A percentile compares a stretch with the other conserved stretches of the same genome.
Evolutionary conservation across 768 basidiomycete species (phyloP).

Genomic region (Mrakia blollopis): DNA sequence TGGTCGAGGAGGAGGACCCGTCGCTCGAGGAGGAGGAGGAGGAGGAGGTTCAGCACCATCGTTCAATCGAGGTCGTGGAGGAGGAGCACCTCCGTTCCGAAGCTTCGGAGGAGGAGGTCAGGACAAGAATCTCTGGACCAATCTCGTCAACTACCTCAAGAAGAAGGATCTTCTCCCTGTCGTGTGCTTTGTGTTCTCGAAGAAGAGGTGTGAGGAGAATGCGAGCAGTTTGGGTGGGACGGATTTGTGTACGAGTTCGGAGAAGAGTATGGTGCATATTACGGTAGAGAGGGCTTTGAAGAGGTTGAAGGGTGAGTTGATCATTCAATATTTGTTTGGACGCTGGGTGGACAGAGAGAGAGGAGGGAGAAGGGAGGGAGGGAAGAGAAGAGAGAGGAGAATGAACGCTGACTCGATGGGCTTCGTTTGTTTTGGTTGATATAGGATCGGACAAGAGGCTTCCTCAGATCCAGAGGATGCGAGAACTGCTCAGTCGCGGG

Average conservation of each 20-base stretch:
- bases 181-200: slow-evolving; percentile 94
- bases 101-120: slow-evolving; percentile 35
- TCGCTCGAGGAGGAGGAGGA: slow-evolving; percentile 31
- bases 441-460: slow-evolving; percentile 83
- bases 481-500: slow-evolving; percentile 80
- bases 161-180: slow-evolving; percentile 85
- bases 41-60: slow-evolving; percentile 18
- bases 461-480: slow-evolving; percentile 87
- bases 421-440: neutral
- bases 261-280: slow-evolving; percentile 96
- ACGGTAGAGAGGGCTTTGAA: slow-evolving; percentile 86
- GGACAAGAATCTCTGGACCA: slow-evolving; percentile 91
- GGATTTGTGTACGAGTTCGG: slow-evolving; percentile 79
- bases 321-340: too few relatives aligned
- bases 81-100: slow-evolving; percentile 26
- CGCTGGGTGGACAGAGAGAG: neutral
- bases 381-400: neutral
- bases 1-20: slow-evolving; percentile 34
- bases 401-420: neutral
- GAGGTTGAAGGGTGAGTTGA: slow-evolving; percentile 70
- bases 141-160: slow-evolving; percentile 67
- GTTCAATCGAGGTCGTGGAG: slow-evolving; percentile 20
- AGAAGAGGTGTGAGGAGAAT: slow-evolving; percentile 95
- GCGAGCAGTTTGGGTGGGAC: slow-evolving; percentile 80
- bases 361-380: neutral